Conservation (phyloP, 108 stramenopile species). For the Nitzschia sp. region DNA sequence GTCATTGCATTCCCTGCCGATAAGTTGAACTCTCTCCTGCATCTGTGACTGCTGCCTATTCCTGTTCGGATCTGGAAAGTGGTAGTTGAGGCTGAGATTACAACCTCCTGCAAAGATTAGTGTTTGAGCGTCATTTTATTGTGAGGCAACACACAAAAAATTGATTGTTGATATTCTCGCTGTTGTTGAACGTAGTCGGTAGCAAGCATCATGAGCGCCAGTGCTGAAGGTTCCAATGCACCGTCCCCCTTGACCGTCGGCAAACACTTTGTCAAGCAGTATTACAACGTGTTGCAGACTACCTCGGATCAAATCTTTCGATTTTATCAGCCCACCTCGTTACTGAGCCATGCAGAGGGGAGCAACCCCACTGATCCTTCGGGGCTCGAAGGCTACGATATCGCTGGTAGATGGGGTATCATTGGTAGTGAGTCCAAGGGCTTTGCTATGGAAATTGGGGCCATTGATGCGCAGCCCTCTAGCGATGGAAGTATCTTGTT, state of each 20-base stretch:
- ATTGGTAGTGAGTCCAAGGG: conserved; percentile 18
- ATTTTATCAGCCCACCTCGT: conserved; percentile 64
- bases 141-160: too few relatives aligned
- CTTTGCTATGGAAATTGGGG: conserved; percentile 58
- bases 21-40: too few relatives aligned
- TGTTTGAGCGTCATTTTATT: too few relatives aligned
- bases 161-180: neutral
- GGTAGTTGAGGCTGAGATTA: too few relatives aligned
- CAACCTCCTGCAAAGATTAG: too few relatives aligned
- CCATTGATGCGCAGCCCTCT: conserved; percentile 85
- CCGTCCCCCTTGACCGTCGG: conserved; percentile 60
- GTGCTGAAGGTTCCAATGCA: neutral
- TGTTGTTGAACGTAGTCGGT: neutral
- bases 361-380: conserved; percentile 44
- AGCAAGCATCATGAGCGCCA: neutral
- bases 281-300: conserved; percentile 71
- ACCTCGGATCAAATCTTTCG: conserved; percentile 55
- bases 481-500: conserved; percentile 70
- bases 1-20: too few relatives aligned
- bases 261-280: conserved; percentile 75
- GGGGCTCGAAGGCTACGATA: conserved; percentile 33
- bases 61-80: too few relatives aligned
- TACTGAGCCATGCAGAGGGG: conserved; percentile 55
- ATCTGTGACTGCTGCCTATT: too few relatives aligned
- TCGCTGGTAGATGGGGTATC: conserved; percentile 29